A percentile compares a stretch with the other conserved stretches of the same genome.
phyloP scores from a whole-genome alignment of 805 yeast genomes.

The Saccharomyces cerevisiae region DNA sequence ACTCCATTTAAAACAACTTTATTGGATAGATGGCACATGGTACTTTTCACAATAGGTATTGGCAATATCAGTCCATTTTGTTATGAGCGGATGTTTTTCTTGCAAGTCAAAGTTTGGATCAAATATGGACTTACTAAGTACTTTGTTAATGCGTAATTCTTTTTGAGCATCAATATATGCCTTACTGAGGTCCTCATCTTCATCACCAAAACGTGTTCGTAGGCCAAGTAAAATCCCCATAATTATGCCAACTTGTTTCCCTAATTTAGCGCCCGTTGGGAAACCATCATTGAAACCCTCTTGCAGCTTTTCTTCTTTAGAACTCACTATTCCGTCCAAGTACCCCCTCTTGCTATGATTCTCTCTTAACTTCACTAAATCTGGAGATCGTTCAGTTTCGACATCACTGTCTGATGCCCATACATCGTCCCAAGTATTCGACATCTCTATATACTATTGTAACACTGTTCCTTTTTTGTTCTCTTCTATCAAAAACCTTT shows the following conservation, averaged over 20 bases:
- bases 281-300: constrained; percentile 76
- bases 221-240: constrained; percentile 44
- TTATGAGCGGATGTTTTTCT: constrained; percentile 33
- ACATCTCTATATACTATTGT: background rate
- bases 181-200: constrained; percentile 11
- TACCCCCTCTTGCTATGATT: constrained; percentile 75
- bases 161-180: constrained; percentile 34
- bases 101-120: constrained; percentile 38
- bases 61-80: constrained; percentile 37
- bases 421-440: constrained; percentile 14
- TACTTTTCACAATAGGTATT: constrained; percentile 14
- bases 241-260: constrained; percentile 55
- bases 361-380: constrained; percentile 40
- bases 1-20: background rate
- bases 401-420: constrained; percentile 18
- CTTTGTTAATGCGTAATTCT: constrained; percentile 52
- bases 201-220: constrained; percentile 12
- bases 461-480: background rate
- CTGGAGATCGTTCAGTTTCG: constrained; percentile 11
- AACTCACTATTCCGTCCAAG: constrained; percentile 63
- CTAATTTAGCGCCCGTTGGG: constrained; percentile 65
- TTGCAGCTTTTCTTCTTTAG: constrained; percentile 66
- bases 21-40: constrained; percentile 4
- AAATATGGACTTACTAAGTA: constrained; percentile 49
- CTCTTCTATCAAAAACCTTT: background rate